Base-by-base conservation (phyloP, 2,329 filamentous ascomycete genomes). In the Phialophora expanda region DNA sequence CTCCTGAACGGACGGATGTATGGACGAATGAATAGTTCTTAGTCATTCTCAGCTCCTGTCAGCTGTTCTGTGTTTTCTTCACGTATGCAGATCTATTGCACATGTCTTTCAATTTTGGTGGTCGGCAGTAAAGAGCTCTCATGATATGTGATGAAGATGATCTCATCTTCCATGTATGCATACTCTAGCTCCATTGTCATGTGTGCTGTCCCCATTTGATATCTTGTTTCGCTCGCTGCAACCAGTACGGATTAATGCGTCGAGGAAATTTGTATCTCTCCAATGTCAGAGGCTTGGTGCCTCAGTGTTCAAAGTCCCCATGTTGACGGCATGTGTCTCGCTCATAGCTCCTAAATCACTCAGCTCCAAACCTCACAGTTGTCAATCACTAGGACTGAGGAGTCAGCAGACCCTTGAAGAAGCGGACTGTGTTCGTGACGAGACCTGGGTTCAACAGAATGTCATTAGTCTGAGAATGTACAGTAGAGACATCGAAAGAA, bases 351-450 rank as follows among this genome's bases (percentile, higher is more conserved):
- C 17, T 20, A 44, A 44, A 14, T 22, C 48, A 51, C 9, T 14
- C 48, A 26, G 24, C 7, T 26, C 20, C 48, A 8, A 32, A 14
- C 24, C 28, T 12, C 1, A 20, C 53, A 7, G 17, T 20, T n/a
- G 26, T 28, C 24, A 20, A 56, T 30, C 22, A 14, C 53, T 26
- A 26, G 48, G 46, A 54, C 41, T 51, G 30, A 41, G 54, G 51
- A 44, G 64, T 22, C 59, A 66, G 41, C 2, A 66, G 50, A 46
- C 38, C 60, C 22, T 44, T 57, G 30, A 66, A 60, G 56, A 44
- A 60, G 28, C 38, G 32, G 9, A 63, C 32, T 3, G 54, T 60
- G 28, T 32, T 63, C n/a, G 30, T 5, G 28, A 61, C 48, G 30
- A 48, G 28, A 4, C 55, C 64, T 63, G 55, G 28, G 12, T n/a